These are phyloP conservation scores for Syzygium syzygioides DNA, from an alignment of 441 rosid species.

Conservation along the genomic window DNA sequence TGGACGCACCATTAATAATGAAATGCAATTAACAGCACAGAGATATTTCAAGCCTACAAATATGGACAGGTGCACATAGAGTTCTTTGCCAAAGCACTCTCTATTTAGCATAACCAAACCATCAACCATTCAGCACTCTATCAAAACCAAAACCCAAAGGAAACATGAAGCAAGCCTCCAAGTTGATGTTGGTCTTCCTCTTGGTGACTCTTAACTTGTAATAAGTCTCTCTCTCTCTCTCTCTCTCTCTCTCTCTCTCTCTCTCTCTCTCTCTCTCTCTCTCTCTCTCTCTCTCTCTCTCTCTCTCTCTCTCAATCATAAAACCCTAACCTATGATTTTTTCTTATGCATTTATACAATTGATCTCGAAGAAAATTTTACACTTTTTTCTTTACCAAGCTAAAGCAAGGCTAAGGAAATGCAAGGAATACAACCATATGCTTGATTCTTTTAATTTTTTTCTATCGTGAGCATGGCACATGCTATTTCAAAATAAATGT, in stretches of 20 bases:
- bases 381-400: background rate
- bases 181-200: background rate
- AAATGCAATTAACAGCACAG: background rate
- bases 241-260: background rate
- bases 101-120: background rate
- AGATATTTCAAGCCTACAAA: background rate
- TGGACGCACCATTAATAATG: background rate
- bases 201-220: background rate
- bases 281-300: no score
- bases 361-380: background rate
- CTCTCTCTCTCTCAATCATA: background rate
- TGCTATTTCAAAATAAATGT: background rate
- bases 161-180: background rate
- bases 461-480: background rate
- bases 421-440: background rate
- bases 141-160: background rate
- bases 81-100: background rate
- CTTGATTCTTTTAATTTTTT: background rate
- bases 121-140: background rate
- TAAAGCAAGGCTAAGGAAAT: background rate
- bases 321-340: background rate
- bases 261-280: no score
- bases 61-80: background rate
- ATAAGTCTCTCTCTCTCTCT: background rate
- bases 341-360: background rate